Base-by-base conservation (phyloP, 805 yeast species). In the Wickerhamomyces alni region DNA sequence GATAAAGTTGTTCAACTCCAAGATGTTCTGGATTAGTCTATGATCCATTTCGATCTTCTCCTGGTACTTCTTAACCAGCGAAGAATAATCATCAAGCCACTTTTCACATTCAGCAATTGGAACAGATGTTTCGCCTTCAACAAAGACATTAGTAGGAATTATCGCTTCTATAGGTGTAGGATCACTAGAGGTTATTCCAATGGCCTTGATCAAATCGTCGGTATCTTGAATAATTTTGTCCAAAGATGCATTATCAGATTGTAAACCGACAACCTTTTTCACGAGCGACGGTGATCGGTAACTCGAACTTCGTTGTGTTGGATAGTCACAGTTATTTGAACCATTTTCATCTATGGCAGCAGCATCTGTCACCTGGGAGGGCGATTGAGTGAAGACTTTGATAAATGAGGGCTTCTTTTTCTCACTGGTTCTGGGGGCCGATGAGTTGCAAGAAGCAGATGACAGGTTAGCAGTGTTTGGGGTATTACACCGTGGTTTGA, bases 1-100 rank as follows among this genome's bases (percentile, higher is more conserved):
- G 7, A 47, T 37, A 6, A 31, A 36, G 29, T 47, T 49, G 37
- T 50, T 51, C 37, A 51, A 40, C 27, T 51, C 54, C 38, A 51
- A 45, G 10, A 50, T 39, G 16, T 42, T 44, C 15, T 42, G 37
- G 12, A 50, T 49, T 47, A 51, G 47, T 16, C 17, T 31, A 30
- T 37, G 42, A 37, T 43, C 47, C 19, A 31, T 11, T 3, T 33
- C 17, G 13, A 43, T n/a, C 31, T 37, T 46, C 17, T 34, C 22
- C 16, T 35, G 31, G 4, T 36, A 39, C 16, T 36, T 42, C 5
- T 29, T 15, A 15, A 31, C 28, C 9, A 41, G 17, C 1, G 3
- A n/a, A 18, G 24, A 21, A 27, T 44, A 45, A 17, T 43, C 29
- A 2, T 42, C 42, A 19, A 46, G 37, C 18, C 46, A 35, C 1